Conservation (phyloP, 2,329 filamentous ascomycete species). For the Apiospora pterosperma region DNA sequence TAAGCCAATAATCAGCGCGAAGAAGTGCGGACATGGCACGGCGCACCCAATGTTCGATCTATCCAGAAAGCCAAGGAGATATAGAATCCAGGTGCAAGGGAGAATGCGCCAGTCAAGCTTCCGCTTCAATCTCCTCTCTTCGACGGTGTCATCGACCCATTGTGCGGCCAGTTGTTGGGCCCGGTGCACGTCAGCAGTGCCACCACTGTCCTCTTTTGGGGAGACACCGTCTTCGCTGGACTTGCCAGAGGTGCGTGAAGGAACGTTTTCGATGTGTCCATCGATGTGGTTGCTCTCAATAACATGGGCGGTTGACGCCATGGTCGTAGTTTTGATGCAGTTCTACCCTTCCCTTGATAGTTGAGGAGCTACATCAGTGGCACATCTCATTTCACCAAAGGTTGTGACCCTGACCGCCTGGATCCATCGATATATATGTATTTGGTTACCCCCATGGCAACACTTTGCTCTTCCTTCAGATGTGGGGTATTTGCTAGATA, state of each 20-base stretch:
- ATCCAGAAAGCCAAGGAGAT: conserved; percentile 16
- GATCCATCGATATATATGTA: background rate
- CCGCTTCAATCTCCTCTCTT: conserved; percentile 7
- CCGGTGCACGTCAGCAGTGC: background rate
- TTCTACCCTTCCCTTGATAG: background rate
- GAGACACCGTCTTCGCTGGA: background rate
- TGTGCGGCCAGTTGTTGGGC: conserved; percentile 6
- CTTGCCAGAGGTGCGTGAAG: background rate
- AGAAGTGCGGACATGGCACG: too few species aligned
- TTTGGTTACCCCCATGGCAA: background rate
- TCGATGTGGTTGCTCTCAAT: background rate
- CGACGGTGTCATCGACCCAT: background rate
- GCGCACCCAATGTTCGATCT: conserved; percentile 19
- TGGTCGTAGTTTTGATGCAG: background rate
- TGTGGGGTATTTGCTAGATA: background rate
- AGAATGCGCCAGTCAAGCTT: conserved; percentile 11
- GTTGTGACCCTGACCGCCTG: background rate
- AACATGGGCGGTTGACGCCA: background rate
- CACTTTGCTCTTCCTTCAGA: background rate
- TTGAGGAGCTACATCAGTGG: background rate
- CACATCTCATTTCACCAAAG: too few species aligned
- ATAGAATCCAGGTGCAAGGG: conserved; percentile 17
- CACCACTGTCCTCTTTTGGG: background rate
- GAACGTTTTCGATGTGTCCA: background rate
- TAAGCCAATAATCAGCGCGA: background rate